Evolutionary conservation across 331 rosid genomes (phyloP).

Genomic region (Rosa hybrid): DNA sequence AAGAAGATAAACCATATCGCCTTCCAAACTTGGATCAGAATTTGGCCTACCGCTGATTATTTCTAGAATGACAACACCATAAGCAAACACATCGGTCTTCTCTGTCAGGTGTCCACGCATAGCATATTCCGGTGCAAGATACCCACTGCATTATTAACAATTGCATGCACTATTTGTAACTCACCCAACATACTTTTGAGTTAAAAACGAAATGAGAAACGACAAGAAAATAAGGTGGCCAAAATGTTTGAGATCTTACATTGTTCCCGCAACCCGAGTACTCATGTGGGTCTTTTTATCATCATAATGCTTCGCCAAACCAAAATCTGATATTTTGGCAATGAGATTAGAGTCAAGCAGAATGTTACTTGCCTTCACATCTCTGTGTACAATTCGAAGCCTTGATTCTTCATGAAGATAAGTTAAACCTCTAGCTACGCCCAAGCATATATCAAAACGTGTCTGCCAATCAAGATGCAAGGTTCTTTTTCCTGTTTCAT

Average conservation of each 20-base stretch:
- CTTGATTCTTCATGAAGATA: constrained; percentile 51
- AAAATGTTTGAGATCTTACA: constrained; percentile 39
- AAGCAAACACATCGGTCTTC: constrained; percentile 68
- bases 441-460: constrained; percentile 17
- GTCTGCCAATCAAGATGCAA: constrained; percentile 11
- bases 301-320: constrained; percentile 78
- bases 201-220: not conserved
- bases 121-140: constrained; percentile 91
- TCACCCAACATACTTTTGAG: constrained; percentile 13
- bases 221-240: not conserved
- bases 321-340: constrained; percentile 88
- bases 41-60: constrained; percentile 59
- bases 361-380: constrained; percentile 84
- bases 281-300: constrained; percentile 80
- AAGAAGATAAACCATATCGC: constrained; percentile 59
- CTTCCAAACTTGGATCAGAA: constrained; percentile 60
- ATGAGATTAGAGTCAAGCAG: constrained; percentile 58
- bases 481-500: constrained; percentile 24
- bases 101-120: constrained; percentile 86
- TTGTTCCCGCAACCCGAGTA: constrained; percentile 82
- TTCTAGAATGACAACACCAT: constrained; percentile 20
- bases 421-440: constrained; percentile 78
- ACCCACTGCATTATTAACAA: constrained; percentile 53
- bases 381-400: constrained; percentile 76
- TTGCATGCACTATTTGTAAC: not conserved